Conservation (phyloP, 2,329 filamentous ascomycete genomes). For the Ophiosphaerella korrae region DNA sequence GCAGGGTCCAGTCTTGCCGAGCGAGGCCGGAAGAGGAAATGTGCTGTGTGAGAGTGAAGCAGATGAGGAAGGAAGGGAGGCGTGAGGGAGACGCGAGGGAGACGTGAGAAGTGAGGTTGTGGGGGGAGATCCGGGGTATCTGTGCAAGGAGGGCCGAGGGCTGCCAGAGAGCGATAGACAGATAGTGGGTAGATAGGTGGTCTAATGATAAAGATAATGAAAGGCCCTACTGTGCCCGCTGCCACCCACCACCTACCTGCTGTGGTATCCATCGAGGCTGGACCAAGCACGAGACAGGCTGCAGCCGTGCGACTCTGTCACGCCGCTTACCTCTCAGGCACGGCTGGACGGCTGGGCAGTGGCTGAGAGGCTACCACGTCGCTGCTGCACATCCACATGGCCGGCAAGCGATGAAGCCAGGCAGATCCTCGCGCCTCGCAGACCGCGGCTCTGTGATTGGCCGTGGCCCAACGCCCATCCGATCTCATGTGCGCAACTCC, state of each 20-base stretch:
- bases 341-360: conserved; percentile 18
- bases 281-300: no score
- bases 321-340: background rate
- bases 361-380: conserved; percentile 11
- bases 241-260: no score
- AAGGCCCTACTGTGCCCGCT: conserved; percentile 3
- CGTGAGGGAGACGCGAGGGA: background rate
- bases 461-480: background rate
- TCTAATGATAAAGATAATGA: background rate
- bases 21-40: conserved; percentile 16
- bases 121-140: no score
- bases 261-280: no score
- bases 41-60: background rate
- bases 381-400: conserved; percentile 1
- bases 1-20: conserved; percentile 34
- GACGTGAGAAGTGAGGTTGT: background rate
- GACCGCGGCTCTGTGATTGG: conserved; percentile 1
- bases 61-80: conserved; percentile 2
- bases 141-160: background rate
- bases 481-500: no score
- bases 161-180: conserved; percentile 1
- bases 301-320: no score
- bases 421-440: background rate
- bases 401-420: background rate
- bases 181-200: conserved; percentile 1